Evolutionary conservation across 768 basidiomycete species (phyloP), one percentile per base, ranked within the genome.

Genomic region (Kwoniella shandongensis): DNA sequence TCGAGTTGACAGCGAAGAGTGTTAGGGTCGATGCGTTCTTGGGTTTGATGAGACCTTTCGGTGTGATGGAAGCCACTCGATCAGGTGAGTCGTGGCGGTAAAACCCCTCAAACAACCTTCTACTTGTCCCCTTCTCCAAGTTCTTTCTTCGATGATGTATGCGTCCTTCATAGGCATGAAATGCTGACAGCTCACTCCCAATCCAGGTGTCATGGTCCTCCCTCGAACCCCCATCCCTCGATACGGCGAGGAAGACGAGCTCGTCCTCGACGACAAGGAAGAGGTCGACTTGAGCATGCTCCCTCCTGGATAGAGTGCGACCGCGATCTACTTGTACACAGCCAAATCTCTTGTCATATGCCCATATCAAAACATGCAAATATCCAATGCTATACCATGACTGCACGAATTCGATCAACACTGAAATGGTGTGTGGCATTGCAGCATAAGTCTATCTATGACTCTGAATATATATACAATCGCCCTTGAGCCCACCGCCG

Each of bases 1-100:
- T 97, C 42, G 96, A 98, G 80, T 79, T 98, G 76, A 87, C 89
- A 13, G 96, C 89, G 32, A 98, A 98, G 81, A 91, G 90, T 38
- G 80, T 81, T 40, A 82, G 93, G 51, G 89, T 98, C 40, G 88
- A 97, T 71, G 92, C 92, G 17, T 98, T 98, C 81, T 79, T 99
- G 70, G 86, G 82, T 61, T 78, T 99, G 41, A 79, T 98, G 67
- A 88, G 92, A 74, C 93, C 94, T 8, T 99, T 93, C 66, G 96
- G 96, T 35, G 85, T 99, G 51, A 82, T 99, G 51, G 96, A 99
- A 79, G 88, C 91, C 26, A 93, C 96, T 20, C 81, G 96, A 53
- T 92, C 91, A 30, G 94, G 93, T 93, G 60, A 56, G 84, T 80
- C 10, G 30, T 25, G n/a, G 6, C 20, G 40, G 40, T 36, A 17